Percentiles rank a stretch among this genome's conserved stretches.
Conservation (phyloP, 2,329 filamentous ascomycete genomes). For the Ilyonectria robusta region DNA sequence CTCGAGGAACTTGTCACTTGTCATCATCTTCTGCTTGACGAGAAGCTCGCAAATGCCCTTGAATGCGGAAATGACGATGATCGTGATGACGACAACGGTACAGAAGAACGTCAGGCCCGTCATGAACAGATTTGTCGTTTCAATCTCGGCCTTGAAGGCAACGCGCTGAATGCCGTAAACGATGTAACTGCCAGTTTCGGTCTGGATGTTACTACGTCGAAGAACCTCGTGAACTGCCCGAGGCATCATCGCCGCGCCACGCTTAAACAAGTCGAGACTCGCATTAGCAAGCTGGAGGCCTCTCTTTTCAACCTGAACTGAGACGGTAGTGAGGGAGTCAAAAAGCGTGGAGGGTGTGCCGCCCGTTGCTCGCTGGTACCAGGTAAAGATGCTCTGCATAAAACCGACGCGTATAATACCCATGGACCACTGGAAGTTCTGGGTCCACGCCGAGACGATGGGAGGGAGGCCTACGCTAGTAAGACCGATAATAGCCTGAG, state of each 20-base stretch:
- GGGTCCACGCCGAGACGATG: slow-evolving; percentile 92
- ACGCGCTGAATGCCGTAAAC: slow-evolving; percentile 91
- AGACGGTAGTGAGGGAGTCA: slow-evolving; percentile 79
- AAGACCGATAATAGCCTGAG: slow-evolving; percentile 92
- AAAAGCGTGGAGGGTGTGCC: slow-evolving; percentile 86
- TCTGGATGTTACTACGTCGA: slow-evolving; percentile 70
- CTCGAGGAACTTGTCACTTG: slow-evolving; percentile 88
- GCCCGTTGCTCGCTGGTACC: slow-evolving; percentile 95
- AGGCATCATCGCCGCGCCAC: slow-evolving; percentile 68
- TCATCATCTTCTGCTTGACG: slow-evolving; percentile 82
- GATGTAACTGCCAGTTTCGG: slow-evolving; percentile 68
- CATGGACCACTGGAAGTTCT: slow-evolving; percentile 99
- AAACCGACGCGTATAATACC: slow-evolving; percentile 92
- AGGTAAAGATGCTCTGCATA: slow-evolving; percentile 89
- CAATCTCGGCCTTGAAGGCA: slow-evolving; percentile 87
- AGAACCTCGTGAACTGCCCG: slow-evolving; percentile 58
- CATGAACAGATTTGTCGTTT: slow-evolving; percentile 93
- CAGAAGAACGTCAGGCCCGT: slow-evolving; percentile 92
- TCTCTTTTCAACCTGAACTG: slow-evolving; percentile 85
- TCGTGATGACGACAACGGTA: slow-evolving; percentile 83
- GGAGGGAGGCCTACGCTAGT: slow-evolving; percentile 86
- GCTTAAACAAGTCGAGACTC: slow-evolving; percentile 64
- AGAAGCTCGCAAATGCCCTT: slow-evolving; percentile 85
- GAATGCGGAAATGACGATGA: slow-evolving; percentile 81
- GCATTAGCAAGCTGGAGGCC: slow-evolving; percentile 57